Conservation (phyloP, 75 land plant genomes). For the Pseudotsuga menziesii region DNA sequence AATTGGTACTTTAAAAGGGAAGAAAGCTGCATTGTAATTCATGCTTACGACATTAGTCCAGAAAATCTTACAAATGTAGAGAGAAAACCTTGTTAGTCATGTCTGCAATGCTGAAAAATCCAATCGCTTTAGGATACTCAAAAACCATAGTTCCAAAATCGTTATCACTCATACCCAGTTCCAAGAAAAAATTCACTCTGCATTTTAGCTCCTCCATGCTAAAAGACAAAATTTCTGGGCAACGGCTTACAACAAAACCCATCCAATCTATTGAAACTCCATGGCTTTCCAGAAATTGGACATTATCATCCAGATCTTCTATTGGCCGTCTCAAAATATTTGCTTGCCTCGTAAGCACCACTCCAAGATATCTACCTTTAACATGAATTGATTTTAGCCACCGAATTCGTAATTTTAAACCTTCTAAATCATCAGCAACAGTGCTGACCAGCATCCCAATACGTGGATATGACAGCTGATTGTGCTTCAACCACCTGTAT, state of each 20-base stretch:
- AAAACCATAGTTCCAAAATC: conserved; percentile 93
- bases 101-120: conserved; percentile 58
- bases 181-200: conserved; percentile 47
- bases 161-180: conserved; percentile 64
- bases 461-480: conserved; percentile 61
- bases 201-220: conserved; percentile 54
- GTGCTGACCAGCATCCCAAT: conserved; percentile 69
- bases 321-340: conserved; percentile 31
- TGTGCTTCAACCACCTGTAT: conserved; percentile 87
- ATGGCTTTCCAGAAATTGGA: conserved; percentile 49
- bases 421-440: conserved; percentile 42
- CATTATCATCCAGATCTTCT: conserved; percentile 45
- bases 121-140: conserved; percentile 83
- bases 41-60: background rate
- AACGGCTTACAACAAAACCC: conserved; percentile 71
- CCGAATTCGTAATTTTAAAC: conserved; percentile 29
- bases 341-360: conserved; percentile 40
- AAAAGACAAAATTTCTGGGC: conserved; percentile 64
- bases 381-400: conserved; percentile 83
- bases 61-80: conserved; percentile 11
- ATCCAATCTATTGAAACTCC: conserved; percentile 80
- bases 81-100: conserved; percentile 77
- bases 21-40: background rate
- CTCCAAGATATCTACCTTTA: conserved; percentile 68
- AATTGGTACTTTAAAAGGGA: background rate